Conservation (phyloP, 192 early-diverging fungal species). For the Blastocladiella britannica region DNA sequence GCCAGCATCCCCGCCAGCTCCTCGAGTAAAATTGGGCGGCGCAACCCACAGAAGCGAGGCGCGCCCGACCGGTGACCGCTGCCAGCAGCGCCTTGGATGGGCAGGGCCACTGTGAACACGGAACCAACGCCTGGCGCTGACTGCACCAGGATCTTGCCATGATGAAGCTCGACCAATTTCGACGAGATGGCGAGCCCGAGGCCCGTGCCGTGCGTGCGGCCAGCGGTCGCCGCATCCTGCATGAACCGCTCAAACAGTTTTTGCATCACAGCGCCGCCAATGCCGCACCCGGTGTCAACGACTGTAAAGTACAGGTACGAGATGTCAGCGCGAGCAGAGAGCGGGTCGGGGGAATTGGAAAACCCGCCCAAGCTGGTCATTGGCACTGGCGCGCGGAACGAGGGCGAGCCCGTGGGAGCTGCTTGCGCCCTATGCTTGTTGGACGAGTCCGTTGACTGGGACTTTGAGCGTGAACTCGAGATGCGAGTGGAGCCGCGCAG, state of each 20-base stretch:
- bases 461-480: too few relatives aligned
- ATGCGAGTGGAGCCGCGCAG: too few relatives aligned
- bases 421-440: too few relatives aligned
- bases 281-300: slow-evolving; percentile 65
- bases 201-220: slow-evolving; percentile 35
- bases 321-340: not conserved
- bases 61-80: too few relatives aligned
- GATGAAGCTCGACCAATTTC: slow-evolving; percentile 51
- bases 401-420: too few relatives aligned
- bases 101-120: slow-evolving; percentile 51
- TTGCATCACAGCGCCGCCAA: slow-evolving; percentile 47
- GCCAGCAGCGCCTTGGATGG: too few relatives aligned
- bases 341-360: not conserved
- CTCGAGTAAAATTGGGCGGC: too few relatives aligned
- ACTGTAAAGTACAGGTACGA: slow-evolving; percentile 29
- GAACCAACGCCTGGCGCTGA: slow-evolving; percentile 47
- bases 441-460: too few relatives aligned
- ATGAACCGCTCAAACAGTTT: slow-evolving; percentile 66
- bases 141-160: slow-evolving; percentile 59
- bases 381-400: too few relatives aligned
- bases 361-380: too few relatives aligned
- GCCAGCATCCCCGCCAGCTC: too few relatives aligned
- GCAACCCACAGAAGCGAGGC: too few relatives aligned
- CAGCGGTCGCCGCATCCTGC: slow-evolving; percentile 47
- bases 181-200: slow-evolving; percentile 65